Evolutionary conservation across 2,329 filamentous ascomycete genomes (phyloP).

Genomic region (Fusarium anthophilum): DNA sequence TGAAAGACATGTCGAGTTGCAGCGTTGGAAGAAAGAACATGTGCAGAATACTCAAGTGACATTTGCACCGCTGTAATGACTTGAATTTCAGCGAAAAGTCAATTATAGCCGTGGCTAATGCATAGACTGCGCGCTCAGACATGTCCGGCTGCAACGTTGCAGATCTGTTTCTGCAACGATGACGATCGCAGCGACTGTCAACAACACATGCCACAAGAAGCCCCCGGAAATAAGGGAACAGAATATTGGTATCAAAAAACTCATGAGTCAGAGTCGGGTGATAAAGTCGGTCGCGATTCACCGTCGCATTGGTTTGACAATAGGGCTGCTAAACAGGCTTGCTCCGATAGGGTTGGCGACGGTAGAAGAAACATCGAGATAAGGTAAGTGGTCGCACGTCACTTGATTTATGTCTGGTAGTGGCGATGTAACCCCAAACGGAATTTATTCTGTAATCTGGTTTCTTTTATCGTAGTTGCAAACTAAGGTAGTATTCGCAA

Average conservation of each 20-base stretch:
- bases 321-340: background rate
- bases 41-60: slow-evolving; percentile 18
- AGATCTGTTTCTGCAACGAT: background rate
- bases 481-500: slow-evolving; percentile 5
- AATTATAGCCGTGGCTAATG: background rate
- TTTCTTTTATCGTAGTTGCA: background rate
- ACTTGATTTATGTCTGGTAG: background rate
- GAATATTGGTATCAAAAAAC: fast-evolving
- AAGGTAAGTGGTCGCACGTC: background rate
- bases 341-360: background rate
- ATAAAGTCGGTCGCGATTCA: background rate
- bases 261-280: background rate
- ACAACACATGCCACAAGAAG: background rate
- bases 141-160: slow-evolving; percentile 9
- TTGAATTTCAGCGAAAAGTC: too few species aligned
- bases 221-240: background rate
- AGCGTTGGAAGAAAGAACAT: background rate
- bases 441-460: background rate
- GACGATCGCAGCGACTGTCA: background rate
- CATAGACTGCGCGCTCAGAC: background rate
- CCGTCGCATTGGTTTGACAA: background rate
- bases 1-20: background rate
- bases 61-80: background rate
- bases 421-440: background rate
- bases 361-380: background rate